These are phyloP conservation scores for Hibiscus tridactylites DNA, from an alignment of 345 rosid species.

Conservation along the genomic window DNA sequence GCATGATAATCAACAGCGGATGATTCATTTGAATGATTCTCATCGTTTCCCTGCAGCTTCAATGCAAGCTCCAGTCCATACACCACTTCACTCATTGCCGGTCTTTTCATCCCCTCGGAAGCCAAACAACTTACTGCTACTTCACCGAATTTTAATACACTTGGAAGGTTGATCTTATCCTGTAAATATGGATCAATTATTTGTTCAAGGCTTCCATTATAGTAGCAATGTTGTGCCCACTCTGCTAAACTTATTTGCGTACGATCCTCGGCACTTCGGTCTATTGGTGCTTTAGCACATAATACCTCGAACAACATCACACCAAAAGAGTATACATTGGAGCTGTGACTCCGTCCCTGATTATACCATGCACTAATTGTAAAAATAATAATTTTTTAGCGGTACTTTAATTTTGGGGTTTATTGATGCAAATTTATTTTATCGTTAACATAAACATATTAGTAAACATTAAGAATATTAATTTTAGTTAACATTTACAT, in stretches of 20 bases:
- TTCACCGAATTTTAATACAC: slow-evolving; percentile 23
- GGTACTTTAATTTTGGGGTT: no score
- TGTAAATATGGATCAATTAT: slow-evolving; percentile 22
- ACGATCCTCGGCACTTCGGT: slow-evolving; percentile 16
- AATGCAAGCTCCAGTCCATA: slow-evolving; percentile 28
- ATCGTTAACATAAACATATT: no score
- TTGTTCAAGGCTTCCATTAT: slow-evolving; percentile 25
- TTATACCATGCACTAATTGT: no score
- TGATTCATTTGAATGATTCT: neutral
- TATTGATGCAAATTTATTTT: no score
- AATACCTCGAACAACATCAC: neutral
- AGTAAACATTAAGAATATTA: no score
- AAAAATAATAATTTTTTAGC: no score
- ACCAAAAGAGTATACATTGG: neutral
- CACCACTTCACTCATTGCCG: slow-evolving; percentile 36
- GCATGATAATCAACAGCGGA: neutral
- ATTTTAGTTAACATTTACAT: no score
- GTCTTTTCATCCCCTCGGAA: slow-evolving; percentile 25
- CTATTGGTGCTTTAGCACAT: slow-evolving; percentile 20
- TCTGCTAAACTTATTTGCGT: slow-evolving; percentile 30
- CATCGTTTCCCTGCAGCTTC: slow-evolving; percentile 13
- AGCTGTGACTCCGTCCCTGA: no score
- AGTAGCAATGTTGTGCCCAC: slow-evolving; percentile 31
- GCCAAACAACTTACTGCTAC: slow-evolving; percentile 29
- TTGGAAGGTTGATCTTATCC: slow-evolving; percentile 20